Evolutionary conservation across 2,329 filamentous ascomycete species (phyloP), one percentile per base, ranked within the genome.

Genomic region (Aspergillus novoparasiticus): DNA sequence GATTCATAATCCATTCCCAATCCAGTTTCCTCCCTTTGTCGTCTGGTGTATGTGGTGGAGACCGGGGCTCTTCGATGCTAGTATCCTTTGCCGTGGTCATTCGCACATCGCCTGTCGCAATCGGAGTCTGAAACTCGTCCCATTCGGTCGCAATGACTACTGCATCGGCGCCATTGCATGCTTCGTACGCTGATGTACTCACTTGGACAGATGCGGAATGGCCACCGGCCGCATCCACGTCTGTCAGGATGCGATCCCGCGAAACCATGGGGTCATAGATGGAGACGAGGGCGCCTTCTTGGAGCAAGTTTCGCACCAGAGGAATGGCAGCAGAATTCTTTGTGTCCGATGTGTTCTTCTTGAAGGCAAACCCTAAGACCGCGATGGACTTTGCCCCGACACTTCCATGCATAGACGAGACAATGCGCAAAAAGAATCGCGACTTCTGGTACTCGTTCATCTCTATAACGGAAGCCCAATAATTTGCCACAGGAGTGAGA

Each of bases 401-500:
- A 6, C 87, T 91, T 73, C 89, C 88, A 79, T 91, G 88, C 59
- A 93, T 81, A 63, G 85, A 86, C 64, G 82, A 83, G 70, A 92
- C 85, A 45, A 93, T 86, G 53, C 87, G 84, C 66, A 84, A 82
- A 16, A 85, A 85, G 78, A 93, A 93, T 32, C 90, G 85, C 59
- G 87, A 82, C 69, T 89, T 86, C 68, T 92, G 89, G 76, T 89
- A 90, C 71, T 92, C 88, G 78, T 94, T 94, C 82, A 94, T 90
- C 69, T 85, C 85, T 61, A 93, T 83, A 2, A 94, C 89, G 59
- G 87, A 84, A 61, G 84, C 83, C 91, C 91, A 94, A 79, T 93
- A 94, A 64, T 87, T 85, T 43, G 87, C 89, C 0, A 94, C 90
- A 70, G 93, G 89, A 11, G 85, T 83, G 12, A 93, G 82, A 62